phyloP scores from a whole-genome alignment of 306 rosid genomes.

The Casuarina glauca region DNA sequence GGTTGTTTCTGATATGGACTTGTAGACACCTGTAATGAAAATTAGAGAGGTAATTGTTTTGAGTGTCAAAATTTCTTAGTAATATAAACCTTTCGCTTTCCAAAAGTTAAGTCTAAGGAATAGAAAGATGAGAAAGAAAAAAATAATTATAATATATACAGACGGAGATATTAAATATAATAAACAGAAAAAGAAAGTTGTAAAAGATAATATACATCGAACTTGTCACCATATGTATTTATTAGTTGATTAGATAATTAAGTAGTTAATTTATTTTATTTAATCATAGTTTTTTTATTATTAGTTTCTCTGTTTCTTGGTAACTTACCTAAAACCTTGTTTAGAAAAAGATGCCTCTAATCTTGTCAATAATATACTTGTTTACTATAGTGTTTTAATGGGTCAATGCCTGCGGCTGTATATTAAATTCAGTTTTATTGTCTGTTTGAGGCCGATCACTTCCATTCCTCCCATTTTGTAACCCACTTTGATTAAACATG shows the following conservation, averaged over 20 bases:
- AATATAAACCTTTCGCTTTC: slow-evolving; percentile 32
- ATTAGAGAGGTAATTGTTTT: neutral
- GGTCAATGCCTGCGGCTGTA: slow-evolving; percentile 48
- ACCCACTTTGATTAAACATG: slow-evolving; percentile 11
- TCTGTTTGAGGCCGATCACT: slow-evolving; percentile 28
- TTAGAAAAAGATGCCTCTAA: slow-evolving; percentile 37
- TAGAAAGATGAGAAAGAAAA: neutral
- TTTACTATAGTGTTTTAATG: slow-evolving; percentile 27
- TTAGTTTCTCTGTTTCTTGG: slow-evolving; percentile 30
- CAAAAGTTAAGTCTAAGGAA: slow-evolving; percentile 14
- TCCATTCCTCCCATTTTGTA: slow-evolving; percentile 20
- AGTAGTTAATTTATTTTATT: slow-evolving; percentile 42
- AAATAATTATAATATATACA: slow-evolving; percentile 31
- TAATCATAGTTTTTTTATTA: slow-evolving; percentile 25
- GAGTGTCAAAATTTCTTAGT: neutral
- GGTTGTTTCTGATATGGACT: slow-evolving; percentile 26
- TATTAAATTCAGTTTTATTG: slow-evolving; percentile 16
- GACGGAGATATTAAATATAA: slow-evolving; percentile 26
- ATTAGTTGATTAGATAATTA: slow-evolving; percentile 28
- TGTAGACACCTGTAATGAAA: slow-evolving; percentile 3
- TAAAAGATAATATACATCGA: slow-evolving; percentile 48
- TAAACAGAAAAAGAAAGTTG: slow-evolving; percentile 34
- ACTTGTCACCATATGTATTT: slow-evolving; percentile 45
- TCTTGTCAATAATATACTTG: slow-evolving; percentile 24
- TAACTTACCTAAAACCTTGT: slow-evolving; percentile 22